Percentiles rank a stretch among this genome's conserved stretches.
Evolutionary conservation across 371 early-diverging fungal species (phyloP).

Genomic region (Cokeromyces recurvatus): DNA sequence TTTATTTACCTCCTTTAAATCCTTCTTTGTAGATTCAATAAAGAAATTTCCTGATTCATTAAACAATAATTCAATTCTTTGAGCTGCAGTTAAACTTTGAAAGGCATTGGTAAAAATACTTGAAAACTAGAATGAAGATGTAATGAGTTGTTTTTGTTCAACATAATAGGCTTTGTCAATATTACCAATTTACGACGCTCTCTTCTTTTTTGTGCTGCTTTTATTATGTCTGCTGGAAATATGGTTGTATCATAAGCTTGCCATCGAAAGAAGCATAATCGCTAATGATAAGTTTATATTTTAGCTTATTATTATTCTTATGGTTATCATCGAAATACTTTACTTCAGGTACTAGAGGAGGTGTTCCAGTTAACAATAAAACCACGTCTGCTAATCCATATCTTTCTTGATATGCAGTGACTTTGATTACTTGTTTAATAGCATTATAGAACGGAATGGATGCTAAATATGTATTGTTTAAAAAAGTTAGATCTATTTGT

Average conservation of each 20-base stretch:
- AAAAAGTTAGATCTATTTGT: not conserved
- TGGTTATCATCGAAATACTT: not conserved
- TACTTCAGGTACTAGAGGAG: constrained; percentile 12
- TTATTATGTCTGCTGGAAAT: constrained; percentile 26
- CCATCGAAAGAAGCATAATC: constrained; percentile 53
- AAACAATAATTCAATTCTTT: constrained; percentile 1
- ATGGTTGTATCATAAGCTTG: constrained; percentile 46
- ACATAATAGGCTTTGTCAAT: no score
- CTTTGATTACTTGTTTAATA: constrained; percentile 23
- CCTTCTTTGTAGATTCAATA: not conserved
- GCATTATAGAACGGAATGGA: constrained; percentile 15
- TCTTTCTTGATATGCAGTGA: constrained; percentile 14
- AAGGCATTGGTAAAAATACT: constrained; percentile 11
- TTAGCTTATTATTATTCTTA: not conserved
- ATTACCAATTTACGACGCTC: constrained; percentile 24
- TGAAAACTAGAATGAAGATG: constrained; percentile 5
- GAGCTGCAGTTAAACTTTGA: constrained; percentile 1
- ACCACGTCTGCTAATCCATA: constrained; percentile 14
- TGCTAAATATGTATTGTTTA: constrained; percentile 14
- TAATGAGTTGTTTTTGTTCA: not conserved
- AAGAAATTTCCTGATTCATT: constrained; percentile 3
- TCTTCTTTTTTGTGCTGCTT: constrained; percentile 16
- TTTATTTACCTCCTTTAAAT: not conserved
- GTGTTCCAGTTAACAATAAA: constrained; percentile 5
- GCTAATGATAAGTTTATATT: constrained; percentile 9